A percentile compares a stretch with the other conserved stretches of the same genome.
Conservation (phyloP, 108 stramenopile genomes). For the Epithemia pelagica region DNA sequence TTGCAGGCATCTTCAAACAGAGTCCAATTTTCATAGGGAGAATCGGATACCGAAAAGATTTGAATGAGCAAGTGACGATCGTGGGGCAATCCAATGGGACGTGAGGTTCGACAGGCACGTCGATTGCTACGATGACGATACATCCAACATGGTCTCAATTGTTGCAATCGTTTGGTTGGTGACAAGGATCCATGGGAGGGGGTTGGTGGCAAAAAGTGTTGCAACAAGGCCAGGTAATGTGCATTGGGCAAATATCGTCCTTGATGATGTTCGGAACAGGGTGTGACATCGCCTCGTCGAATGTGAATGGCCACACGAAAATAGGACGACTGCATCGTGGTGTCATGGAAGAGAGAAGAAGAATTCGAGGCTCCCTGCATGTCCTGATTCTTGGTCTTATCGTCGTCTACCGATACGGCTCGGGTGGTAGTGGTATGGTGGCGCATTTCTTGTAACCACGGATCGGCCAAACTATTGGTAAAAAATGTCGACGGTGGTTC, state of each 20-base stretch:
- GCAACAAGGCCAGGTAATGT: slow-evolving; percentile 12
- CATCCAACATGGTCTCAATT: too few species aligned
- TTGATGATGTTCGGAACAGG: slow-evolving; percentile 7
- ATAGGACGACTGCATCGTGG: too few species aligned
- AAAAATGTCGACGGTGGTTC: not conserved
- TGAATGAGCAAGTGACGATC: not conserved
- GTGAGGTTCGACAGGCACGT: not conserved
- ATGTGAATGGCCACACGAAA: slow-evolving; percentile 15
- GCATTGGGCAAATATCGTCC: slow-evolving; percentile 22
- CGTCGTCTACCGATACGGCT: too few species aligned
- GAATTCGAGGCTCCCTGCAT: not conserved
- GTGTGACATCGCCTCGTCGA: slow-evolving; percentile 28
- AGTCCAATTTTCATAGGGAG: slow-evolving; percentile 3
- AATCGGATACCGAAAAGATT: slow-evolving; percentile 8
- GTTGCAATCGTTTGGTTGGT: not conserved
- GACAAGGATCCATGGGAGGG: not conserved
- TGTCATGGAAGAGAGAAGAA: too few species aligned
- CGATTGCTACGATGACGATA: not conserved
- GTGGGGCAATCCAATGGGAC: not conserved
- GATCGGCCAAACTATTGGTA: not conserved
- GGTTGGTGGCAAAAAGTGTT: not conserved
- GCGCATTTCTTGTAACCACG: not conserved
- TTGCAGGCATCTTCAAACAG: slow-evolving; percentile 3
- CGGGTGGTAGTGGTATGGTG: not conserved
- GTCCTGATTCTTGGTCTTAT: not conserved